These are phyloP conservation scores for Phlebiopsis flavidoalba DNA, from an alignment of 768 basidiomycete genomes.

Conservation along the genomic window DNA sequence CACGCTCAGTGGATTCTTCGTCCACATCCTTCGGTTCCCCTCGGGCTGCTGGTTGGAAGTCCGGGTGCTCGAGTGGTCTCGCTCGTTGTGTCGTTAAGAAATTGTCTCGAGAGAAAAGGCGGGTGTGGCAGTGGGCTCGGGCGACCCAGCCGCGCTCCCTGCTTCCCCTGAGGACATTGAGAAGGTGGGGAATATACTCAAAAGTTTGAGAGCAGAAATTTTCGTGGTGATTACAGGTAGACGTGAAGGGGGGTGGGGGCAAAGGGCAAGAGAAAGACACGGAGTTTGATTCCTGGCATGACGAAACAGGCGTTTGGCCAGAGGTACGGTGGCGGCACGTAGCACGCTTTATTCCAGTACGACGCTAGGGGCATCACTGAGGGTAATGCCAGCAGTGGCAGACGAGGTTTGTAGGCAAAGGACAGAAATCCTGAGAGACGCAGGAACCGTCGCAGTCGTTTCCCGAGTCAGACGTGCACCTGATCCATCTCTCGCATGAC, in stretches of 20 bases:
- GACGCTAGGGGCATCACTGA: neutral
- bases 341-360: neutral
- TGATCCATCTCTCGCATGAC: conserved; percentile 1
- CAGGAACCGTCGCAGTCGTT: neutral
- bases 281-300: conserved; percentile 3
- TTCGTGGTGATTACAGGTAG: neutral
- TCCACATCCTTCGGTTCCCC: conserved; percentile 69
- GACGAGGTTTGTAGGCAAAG: neutral
- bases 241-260: conserved; percentile 2
- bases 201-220: conserved; percentile 6
- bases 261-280: conserved; percentile 2
- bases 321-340: neutral
- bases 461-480: neutral
- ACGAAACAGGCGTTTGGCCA: conserved; percentile 2
- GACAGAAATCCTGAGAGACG: neutral
- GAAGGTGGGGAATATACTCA: conserved; percentile 5
- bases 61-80: conserved; percentile 57
- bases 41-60: conserved; percentile 30
- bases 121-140: neutral
- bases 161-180: conserved; percentile 4
- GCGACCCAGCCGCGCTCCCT: neutral
- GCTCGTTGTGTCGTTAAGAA: conserved; percentile 56
- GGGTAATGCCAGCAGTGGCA: neutral
- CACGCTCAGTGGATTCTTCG: conserved; percentile 47
- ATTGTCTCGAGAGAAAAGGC: conserved; percentile 64